Conservation (phyloP, 768 basidiomycete genomes). For the Amanita molliuscula region DNA sequence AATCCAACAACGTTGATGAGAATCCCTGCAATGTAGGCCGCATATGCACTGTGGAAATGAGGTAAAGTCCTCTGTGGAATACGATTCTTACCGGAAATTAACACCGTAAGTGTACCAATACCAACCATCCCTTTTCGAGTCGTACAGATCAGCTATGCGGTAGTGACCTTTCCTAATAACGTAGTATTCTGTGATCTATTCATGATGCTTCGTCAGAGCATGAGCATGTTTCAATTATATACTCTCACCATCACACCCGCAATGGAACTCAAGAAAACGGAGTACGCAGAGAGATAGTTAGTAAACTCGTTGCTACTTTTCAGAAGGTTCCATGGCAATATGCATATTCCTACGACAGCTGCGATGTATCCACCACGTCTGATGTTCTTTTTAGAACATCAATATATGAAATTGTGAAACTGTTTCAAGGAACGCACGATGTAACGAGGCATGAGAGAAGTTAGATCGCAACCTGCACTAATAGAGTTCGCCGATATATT, state of each 20-base stretch:
- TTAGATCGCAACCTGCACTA: constrained; percentile 77
- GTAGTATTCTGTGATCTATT: constrained; percentile 71
- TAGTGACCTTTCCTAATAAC: constrained; percentile 61
- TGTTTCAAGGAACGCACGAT: constrained; percentile 33
- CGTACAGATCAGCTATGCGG: constrained; percentile 65
- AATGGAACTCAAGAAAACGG: constrained; percentile 73
- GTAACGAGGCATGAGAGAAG: constrained; percentile 66
- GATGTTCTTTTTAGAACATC: constrained; percentile 45
- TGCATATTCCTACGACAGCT: constrained; percentile 66
- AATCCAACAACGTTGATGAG: constrained; percentile 79
- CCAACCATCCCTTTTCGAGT: constrained; percentile 43
- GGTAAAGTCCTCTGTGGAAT: constrained; percentile 3
- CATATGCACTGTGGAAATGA: constrained; percentile 37
- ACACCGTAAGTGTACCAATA: constrained; percentile 69
- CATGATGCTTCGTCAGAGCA: not conserved
- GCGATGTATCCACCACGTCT: constrained; percentile 77
- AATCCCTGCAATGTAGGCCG: constrained; percentile 63
- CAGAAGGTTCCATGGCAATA: constrained; percentile 71
- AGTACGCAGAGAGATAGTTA: constrained; percentile 74
- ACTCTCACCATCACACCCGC: constrained; percentile 63
- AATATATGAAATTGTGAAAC: not conserved
- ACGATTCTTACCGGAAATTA: constrained; percentile 48
- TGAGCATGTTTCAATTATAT: not conserved
- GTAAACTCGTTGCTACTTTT: constrained; percentile 68
- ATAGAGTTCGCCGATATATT: constrained; percentile 80